Base-by-base conservation (phyloP, 1,139 yeast species). In the Debaryomyces udenii region DNA sequence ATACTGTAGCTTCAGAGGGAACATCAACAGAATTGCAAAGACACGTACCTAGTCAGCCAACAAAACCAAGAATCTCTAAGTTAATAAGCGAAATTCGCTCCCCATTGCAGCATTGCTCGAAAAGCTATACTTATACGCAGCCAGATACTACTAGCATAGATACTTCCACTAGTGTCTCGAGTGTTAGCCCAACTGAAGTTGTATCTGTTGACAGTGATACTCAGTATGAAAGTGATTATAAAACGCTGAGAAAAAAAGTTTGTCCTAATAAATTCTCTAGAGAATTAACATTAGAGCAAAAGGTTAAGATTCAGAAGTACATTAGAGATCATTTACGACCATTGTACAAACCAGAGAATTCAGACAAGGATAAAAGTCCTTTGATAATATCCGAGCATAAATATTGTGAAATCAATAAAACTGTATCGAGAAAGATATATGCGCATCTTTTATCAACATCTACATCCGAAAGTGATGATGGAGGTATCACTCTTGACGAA, bases 301-400 rank as follows among this genome's bases (percentile, higher is more conserved):
- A 83, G 50, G 58, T 60, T 6, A 61, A 56, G 41, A 72, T 83
- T 15, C 88, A 82, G 51, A 64, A 56, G 18, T 69, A 78, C 43
- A 82, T 83, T 6, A 62, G 88, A 28, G 64, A 66, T 23, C 68
- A 62, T 13, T 56, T 83, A 26, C 62, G 81, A 32, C 80, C 81
- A 1, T 58, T 75, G 22, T 81, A 78, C 51, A 61, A 64, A 18
- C 60, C 66, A 1, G 37, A 27, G 3, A 64, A 37, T 6, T 26
- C 35, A 4, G 17, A 20, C 20, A 37, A 31, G 10, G 34, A 27
- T 23, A 23, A 27, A 3, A 14, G 34, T 6, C 27, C 22, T 5
- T 26, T 41, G n/a, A 61, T 61, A 10, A 49, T 44, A 9, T 47
- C 61, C 9, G 75, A 70, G 47, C 57, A 57, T 9, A 64, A 64